phyloP scores from a whole-genome alignment of 352 stramenopile genomes.

The Globisporangium takayamanum region DNA sequence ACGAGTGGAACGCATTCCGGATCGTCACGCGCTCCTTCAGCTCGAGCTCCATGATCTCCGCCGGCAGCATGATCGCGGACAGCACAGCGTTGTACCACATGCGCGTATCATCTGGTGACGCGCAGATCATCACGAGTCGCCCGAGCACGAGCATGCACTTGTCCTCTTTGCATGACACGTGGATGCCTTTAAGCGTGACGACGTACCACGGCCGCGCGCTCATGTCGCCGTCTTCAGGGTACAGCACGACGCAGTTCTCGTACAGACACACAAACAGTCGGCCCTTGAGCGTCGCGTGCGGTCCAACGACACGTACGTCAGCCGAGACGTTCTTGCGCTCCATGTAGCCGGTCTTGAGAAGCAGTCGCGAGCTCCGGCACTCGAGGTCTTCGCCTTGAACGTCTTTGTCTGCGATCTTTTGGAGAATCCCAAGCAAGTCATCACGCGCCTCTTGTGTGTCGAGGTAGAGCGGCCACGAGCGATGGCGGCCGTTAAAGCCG shows the following conservation, averaged over 20 bases:
- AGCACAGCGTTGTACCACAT: constrained; percentile 70
- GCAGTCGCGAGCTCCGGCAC: constrained; percentile 55
- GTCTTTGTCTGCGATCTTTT: constrained; percentile 64
- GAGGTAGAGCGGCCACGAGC: constrained; percentile 74
- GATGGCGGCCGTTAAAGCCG: constrained; percentile 53
- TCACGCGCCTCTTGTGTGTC: constrained; percentile 68
- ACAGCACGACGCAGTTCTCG: constrained; percentile 77
- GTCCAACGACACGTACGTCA: constrained; percentile 30
- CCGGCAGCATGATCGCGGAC: constrained; percentile 49
- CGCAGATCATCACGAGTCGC: constrained; percentile 47
- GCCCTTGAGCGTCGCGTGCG: constrained; percentile 68
- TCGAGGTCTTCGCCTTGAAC: constrained; percentile 62
- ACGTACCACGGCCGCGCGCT: constrained; percentile 73
- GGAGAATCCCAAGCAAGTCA: constrained; percentile 61
- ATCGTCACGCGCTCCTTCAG: constrained; percentile 72
- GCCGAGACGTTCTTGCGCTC: constrained; percentile 51
- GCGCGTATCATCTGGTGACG: constrained; percentile 45
- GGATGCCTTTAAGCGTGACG: constrained; percentile 52
- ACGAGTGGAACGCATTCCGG: constrained; percentile 50
- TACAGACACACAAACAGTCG: constrained; percentile 72
- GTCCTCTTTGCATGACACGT: constrained; percentile 57
- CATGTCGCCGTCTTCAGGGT: constrained; percentile 60
- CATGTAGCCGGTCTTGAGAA: constrained; percentile 65
- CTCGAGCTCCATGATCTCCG: constrained; percentile 73
- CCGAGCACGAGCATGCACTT: constrained; percentile 61